Base-by-base conservation (phyloP, 2,329 filamentous ascomycete species). In the Sclerotinia sclerotiorum region DNA sequence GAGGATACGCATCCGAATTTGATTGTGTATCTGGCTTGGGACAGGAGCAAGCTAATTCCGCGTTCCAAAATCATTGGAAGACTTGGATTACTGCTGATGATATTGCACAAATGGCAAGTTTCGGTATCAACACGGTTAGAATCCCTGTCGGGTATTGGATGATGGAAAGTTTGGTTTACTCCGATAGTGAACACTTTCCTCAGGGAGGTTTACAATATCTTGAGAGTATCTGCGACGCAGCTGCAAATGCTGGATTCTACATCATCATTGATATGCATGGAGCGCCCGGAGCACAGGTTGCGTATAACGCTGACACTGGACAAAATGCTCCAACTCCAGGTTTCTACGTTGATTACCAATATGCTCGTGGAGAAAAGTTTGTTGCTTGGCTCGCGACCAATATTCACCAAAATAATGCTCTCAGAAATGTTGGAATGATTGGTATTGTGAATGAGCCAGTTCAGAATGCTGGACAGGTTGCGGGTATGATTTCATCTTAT, bases 401-500 rank as follows among this genome's bases (percentile, higher is more conserved):
- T 51, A 82, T 87, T 69, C 85, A 87, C 74, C 77, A 72, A 5
- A 70, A 67, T 35, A 52, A 15, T n/a, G 82, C 80, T 69, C 85
- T 84, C 74, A 77, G 81, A 65, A 86, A 84, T 56, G 85, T 88
- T 35, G 85, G 85, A 68, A 87, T 86, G 82, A 75, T 88, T 49
- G 82, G 85, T 74, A 76, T 88, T 17, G 78, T 88, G 66, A 88
- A 88, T 73, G 86, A 88, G 74, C 86, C 86, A 4, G 75, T 83
- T 17, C 66, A 57, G 21, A 24, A 49, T 55, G 32, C 51, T 15
- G 72, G 76, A 15, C 73, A 72, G 7, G 77, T 77, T 2, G 75
- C 77, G 5, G 75, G 76, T 1, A 77, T 85, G 75, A 74, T 79
- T 13, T 76, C 77, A 21, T 76, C 73, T 13, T 87, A 80, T 77